Conservation (phyloP, 129 eudicot genomes). For the Silybum marianum region DNA sequence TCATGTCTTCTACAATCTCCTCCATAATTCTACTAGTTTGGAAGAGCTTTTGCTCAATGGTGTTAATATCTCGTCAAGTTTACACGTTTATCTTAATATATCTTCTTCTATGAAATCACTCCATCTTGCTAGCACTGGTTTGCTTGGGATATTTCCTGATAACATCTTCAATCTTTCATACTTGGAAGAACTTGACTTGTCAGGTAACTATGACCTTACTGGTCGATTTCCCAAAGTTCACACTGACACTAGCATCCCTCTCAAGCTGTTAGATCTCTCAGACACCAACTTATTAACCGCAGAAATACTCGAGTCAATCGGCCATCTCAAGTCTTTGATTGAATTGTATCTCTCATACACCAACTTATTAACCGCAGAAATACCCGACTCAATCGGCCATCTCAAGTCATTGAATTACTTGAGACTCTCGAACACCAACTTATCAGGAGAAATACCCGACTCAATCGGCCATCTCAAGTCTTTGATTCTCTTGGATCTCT, state of each 20-base stretch:
- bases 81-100: neutral
- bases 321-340: too few relatives aligned
- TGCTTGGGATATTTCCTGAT: neutral
- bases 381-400: too few relatives aligned
- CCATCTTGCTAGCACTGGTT: neutral
- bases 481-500: too few relatives aligned
- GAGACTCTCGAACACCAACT: too few relatives aligned
- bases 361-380: too few relatives aligned
- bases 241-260: neutral
- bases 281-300: neutral
- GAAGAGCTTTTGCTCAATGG: neutral
- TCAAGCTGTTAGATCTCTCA: conserved; percentile 11
- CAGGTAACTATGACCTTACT: too few relatives aligned
- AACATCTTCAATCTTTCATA: neutral
- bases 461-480: too few relatives aligned
- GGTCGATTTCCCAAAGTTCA: conserved; percentile 19
- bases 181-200: neutral
- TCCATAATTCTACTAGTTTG: neutral
- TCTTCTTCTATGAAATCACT: neutral
- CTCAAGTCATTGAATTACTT: too few relatives aligned
- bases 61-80: neutral
- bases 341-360: too few relatives aligned
- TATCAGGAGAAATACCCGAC: too few relatives aligned
- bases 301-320: too few relatives aligned
- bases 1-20: neutral